Evolutionary conservation across 805 yeast genomes (phyloP), one percentile per base, ranked within the genome.

Genomic region (Danielia oregonensis): DNA sequence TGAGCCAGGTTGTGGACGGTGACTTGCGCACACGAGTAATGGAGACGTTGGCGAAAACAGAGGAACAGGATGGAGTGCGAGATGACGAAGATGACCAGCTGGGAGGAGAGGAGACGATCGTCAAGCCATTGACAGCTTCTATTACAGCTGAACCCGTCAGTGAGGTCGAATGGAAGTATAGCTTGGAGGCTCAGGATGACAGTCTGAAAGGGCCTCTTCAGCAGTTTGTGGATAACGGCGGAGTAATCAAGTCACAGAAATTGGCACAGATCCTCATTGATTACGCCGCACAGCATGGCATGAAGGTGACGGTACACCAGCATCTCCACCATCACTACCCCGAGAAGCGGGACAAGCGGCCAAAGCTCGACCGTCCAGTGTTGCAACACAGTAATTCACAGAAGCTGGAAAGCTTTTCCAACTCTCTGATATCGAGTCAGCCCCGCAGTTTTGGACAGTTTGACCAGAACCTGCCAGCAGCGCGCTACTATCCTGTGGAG

Each of bases 291-390:
- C 59, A 61, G 31, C 70, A 75, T 45, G 70, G 74, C 13, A 61
- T 83, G 27, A 70, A 74, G 29, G 68, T 87, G 10, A 79, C 87
- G 4, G 74, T 87, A 14, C 95, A 87, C 59, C 95, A 87, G 55
- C 95, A 86, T 56, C 79, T 83, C 29, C 91, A 85, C 57, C 86
- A 86, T 53, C 88, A 84, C 57, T 81, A 82, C 57, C 68, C 71
- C 6, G 71, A 76, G 2, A 72, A 70, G 26, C 40, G 31, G 15
- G 35, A 29, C 13, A 31, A 30, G n/a, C n/a, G n/a, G n/a, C 22
- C 22, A 19, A 9, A 7, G 11, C 17, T 30, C 25, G 29, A 17
- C 11, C 13, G 19, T 24, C 32, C 35, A n/a, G 28, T 28, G 13
- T 25, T 18, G 13, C 4, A 19, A 17, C 7, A 17, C 30, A 3